Base-by-base conservation (phyloP, 768 basidiomycete species). In the Mycena venus region DNA sequence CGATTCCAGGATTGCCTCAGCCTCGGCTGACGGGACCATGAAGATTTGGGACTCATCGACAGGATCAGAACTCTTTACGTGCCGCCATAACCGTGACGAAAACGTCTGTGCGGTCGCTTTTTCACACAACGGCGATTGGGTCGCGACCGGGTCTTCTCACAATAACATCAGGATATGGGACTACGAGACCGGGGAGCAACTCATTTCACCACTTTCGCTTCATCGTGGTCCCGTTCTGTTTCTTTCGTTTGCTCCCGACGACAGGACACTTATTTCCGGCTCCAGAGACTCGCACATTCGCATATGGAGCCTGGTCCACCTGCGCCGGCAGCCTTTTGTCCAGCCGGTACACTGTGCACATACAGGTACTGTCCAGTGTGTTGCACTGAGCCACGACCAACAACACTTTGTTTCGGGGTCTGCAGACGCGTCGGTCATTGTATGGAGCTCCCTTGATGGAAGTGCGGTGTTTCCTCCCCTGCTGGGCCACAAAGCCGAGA, bases 371-470 rank as follows among this genome's bases (percentile, higher is more conserved):
- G 51, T 66, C 17, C 38, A 15, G 2, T 53, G 51, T 66, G 27
- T 66, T 42, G 32, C 65, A 14, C 36, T 66, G 7, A 21, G 21
- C 53, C 65, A 66, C 10, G 51, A 66, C 36, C 38, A 42, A 36
- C 3, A 34, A 10, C 36, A 21, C 10, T 66, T 55, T 29, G 36
- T 55, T 8, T 55, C 65, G 7, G 65, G 65, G 19, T 36, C 65
- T 8, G 3, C 5, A 27, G 65, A 66, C 19, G 6, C n/a, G 2
- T 55, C 23, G 5, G 3, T 66, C 3, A 56, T 66, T 31, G 34
- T 66, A 8, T 66, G 65, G 51, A 66, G 55, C 31, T n/a, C 51
- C 19, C 14, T 10, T 2, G 65, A 66, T 19, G 65, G 65, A 56
- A 17, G 25, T 4, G 36, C 65, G 3, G 32, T 15, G 12, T 56